Conservation (phyloP, 2,329 filamentous ascomycete species). For the Monilinia polystroma region DNA sequence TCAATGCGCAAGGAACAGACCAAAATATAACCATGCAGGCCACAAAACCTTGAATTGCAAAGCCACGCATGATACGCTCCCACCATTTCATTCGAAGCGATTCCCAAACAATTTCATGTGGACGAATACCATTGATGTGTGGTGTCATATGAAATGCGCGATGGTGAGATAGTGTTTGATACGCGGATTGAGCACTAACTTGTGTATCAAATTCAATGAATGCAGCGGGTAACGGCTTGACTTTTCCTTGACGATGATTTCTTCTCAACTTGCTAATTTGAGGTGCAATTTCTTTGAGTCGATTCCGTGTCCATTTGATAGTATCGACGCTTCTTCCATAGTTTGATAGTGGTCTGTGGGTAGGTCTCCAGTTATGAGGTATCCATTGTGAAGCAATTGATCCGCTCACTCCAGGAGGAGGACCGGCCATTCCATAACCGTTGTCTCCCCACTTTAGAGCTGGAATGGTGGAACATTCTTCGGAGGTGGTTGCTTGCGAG, state of each 20-base stretch:
- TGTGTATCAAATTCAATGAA: constrained; percentile 66
- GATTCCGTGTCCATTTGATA: constrained; percentile 42
- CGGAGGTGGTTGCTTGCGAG: constrained; percentile 1
- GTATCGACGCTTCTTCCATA: constrained; percentile 42
- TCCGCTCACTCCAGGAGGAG: constrained; percentile 39
- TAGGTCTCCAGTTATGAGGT: constrained; percentile 36
- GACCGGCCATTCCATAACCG: constrained; percentile 28
- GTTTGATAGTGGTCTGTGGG: constrained; percentile 42
- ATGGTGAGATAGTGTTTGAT: constrained; percentile 63
- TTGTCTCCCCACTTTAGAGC: constrained; percentile 23
- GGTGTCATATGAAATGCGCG: constrained; percentile 62
- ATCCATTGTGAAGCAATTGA: constrained; percentile 43
- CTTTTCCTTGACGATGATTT: constrained; percentile 48
- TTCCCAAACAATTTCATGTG: constrained; percentile 64
- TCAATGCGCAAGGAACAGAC: constrained; percentile 64
- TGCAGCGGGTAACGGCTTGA: constrained; percentile 55
- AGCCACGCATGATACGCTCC: constrained; percentile 56
- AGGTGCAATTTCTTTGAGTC: constrained; percentile 38
- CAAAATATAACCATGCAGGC: constrained; percentile 63
- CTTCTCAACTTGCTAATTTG: constrained; percentile 39
- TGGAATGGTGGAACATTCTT: neutral
- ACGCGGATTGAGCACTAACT: constrained; percentile 61
- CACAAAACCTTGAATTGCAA: constrained; percentile 53
- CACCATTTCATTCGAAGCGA: constrained; percentile 64
- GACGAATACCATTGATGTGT: constrained; percentile 60